Evolutionary conservation across 2,329 filamentous ascomycete genomes (phyloP).

Genomic region (Endoconidiophora laricicola): DNA sequence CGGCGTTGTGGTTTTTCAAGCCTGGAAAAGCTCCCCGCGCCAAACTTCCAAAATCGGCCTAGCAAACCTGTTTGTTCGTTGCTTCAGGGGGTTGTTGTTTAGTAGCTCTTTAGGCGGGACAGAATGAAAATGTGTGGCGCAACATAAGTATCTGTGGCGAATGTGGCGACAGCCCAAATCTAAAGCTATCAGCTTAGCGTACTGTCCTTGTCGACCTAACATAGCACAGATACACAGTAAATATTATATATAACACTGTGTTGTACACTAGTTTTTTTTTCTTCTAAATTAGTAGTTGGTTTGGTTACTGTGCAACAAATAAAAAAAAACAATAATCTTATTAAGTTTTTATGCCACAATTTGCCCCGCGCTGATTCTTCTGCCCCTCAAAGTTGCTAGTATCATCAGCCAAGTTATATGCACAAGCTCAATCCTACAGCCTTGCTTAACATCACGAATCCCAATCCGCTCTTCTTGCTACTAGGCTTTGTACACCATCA

Average conservation of each 20-base stretch:
- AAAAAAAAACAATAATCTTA: no score
- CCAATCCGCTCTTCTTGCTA: no score
- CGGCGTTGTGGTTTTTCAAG: conserved; percentile 13
- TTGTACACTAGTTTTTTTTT: no score
- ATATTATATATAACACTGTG: neutral
- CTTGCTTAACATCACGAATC: no score
- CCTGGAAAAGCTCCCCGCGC: conserved; percentile 12
- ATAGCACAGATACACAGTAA: neutral
- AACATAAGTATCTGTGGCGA: neutral
- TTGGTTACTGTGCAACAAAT: no score
- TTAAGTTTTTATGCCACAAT: no score
- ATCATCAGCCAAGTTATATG: no score
- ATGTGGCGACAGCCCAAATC: neutral
- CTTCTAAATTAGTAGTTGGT: no score
- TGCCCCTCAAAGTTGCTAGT: no score
- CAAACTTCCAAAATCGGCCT: conserved; percentile 1
- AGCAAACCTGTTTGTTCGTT: neutral
- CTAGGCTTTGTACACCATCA: no score
- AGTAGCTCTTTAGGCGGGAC: neutral
- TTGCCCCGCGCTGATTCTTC: conserved; percentile 1
- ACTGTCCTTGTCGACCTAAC: neutral
- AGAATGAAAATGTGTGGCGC: neutral
- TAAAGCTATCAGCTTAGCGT: neutral
- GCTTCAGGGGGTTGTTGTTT: neutral
- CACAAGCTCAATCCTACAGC: no score